Evolutionary conservation across 768 basidiomycete genomes (phyloP).

Genomic region (Guyanaporus albipodus): DNA sequence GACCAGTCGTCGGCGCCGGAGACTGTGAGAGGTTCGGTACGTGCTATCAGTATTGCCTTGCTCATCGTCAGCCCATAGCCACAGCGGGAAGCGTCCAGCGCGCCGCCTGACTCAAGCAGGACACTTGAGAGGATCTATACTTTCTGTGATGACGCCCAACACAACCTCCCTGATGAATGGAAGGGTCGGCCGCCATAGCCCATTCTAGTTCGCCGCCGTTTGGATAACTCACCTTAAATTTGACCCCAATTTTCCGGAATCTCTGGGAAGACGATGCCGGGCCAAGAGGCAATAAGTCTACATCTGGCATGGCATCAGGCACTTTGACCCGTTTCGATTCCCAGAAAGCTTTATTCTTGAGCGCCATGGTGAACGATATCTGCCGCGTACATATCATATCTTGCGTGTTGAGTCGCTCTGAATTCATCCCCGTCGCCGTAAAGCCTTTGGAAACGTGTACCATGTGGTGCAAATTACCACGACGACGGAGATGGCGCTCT

Average conservation of each 20-base stretch:
- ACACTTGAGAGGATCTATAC: not conserved
- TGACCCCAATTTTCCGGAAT: not conserved
- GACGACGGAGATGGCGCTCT: not conserved
- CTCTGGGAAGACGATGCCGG: not conserved
- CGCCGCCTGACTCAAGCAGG: too few species aligned
- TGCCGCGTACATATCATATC: too few species aligned
- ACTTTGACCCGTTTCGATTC: not conserved
- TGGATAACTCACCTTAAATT: not conserved
- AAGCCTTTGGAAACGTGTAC: not conserved
- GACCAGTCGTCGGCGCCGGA: too few species aligned
- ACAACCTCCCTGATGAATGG: not conserved
- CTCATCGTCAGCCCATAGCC: too few species aligned
- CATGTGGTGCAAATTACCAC: too few species aligned
- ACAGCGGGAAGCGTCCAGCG: not conserved
- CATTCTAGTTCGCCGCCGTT: not conserved
- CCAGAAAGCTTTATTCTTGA: not conserved
- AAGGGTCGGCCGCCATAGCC: not conserved
- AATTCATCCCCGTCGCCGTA: not conserved
- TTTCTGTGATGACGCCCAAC: not conserved
- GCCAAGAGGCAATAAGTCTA: not conserved
- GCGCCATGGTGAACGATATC: too few species aligned
- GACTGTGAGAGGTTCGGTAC: too few species aligned
- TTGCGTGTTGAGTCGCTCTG: too few species aligned
- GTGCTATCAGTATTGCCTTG: too few species aligned
- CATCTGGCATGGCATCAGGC: conserved; percentile 1